Evolutionary conservation across 257 asterid genomes (phyloP).

Genomic region (Jasminum sambac): DNA sequence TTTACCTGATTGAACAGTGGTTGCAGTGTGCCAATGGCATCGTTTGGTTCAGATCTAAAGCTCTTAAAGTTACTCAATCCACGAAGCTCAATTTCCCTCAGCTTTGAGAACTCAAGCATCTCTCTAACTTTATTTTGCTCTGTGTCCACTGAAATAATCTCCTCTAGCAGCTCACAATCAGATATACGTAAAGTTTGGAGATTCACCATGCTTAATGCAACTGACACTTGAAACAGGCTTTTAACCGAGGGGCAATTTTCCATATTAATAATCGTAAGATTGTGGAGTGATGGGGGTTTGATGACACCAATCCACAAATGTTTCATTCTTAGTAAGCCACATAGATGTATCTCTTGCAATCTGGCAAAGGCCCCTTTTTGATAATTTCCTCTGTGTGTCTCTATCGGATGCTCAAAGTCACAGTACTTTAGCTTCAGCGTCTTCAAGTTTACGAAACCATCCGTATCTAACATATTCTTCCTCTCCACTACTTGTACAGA

Average conservation of each 20-base stretch:
- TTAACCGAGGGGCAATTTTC: not conserved
- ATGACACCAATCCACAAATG: not conserved
- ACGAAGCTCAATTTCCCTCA: not conserved
- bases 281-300: conserved; percentile 6
- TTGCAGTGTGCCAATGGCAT: too few species aligned
- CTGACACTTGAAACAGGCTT: not conserved
- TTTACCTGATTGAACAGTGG: not conserved
- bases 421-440: not conserved
- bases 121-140: not conserved
- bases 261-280: not conserved
- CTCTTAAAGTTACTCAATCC: not conserved
- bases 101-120: conserved; percentile 5
- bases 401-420: not conserved
- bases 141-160: not conserved
- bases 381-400: not conserved
- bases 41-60: not conserved
- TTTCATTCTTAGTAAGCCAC: conserved; percentile 1
- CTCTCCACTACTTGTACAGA: not conserved
- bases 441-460: conserved; percentile 1
- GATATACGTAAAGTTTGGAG: not conserved
- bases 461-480: not conserved
- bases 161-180: conserved; percentile 6
- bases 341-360: not conserved
- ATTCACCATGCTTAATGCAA: not conserved
- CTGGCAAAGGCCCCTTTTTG: conserved; percentile 7